Evolutionary conservation across 140 eudicot species (phyloP).

Genomic region (Oenanthe javanica): DNA sequence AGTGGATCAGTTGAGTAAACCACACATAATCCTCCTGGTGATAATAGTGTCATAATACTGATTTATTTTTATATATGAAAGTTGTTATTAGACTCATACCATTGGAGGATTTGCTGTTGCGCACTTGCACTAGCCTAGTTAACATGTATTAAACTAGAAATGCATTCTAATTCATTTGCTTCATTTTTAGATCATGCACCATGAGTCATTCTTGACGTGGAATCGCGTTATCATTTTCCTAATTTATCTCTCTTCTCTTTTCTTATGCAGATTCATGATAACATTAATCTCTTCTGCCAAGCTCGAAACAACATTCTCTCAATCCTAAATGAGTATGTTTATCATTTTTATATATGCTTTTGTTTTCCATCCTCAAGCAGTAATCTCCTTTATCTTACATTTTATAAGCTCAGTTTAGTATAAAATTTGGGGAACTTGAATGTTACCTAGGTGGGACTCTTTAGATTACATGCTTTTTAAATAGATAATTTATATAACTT

Average conservation of each 20-base stretch:
- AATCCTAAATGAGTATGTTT: conserved; percentile 44
- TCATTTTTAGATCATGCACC: not conserved
- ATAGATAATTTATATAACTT: not conserved
- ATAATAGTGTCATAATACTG: not conserved
- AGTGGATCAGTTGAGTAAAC: not conserved
- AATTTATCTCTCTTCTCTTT: not conserved
- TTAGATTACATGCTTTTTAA: no score
- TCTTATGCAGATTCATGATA: conserved; percentile 15
- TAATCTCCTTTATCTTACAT: not conserved
- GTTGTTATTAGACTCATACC: not conserved
- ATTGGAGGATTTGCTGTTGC: not conserved
- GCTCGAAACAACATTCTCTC: conserved; percentile 44
- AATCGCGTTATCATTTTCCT: not conserved
- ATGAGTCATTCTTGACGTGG: not conserved
- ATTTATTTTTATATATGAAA: not conserved
- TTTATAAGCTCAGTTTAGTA: no score
- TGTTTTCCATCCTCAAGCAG: not conserved
- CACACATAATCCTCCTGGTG: not conserved
- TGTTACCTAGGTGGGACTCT: no score
- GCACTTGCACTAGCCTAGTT: not conserved
- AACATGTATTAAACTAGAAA: not conserved
- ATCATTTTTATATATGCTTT: not conserved
- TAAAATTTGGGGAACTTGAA: no score
- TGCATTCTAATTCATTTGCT: not conserved
- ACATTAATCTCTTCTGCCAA: conserved; percentile 45